Evolutionary conservation across 176 grass and related monocot species (phyloP), one percentile per base, ranked within the genome.

Genomic region (Aegilops sharonensis): DNA sequence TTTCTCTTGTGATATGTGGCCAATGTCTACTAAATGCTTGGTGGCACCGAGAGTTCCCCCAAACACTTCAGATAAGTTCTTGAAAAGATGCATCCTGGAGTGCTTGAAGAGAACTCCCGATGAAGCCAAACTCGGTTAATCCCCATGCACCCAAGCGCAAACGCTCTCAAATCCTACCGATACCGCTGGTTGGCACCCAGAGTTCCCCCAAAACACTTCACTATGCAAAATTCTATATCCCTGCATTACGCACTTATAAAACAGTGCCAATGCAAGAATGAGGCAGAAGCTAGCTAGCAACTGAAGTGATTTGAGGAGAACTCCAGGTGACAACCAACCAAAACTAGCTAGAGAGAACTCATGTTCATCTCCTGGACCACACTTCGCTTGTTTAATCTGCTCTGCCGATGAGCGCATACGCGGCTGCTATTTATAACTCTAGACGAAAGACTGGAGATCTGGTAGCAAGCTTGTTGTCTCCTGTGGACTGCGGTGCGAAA

Each of bases 361-460:
- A 13, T 36, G 25, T 59, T 77, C 40, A 34, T 67, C 17, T 75
- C 45, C 12, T 88, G 83, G 64, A 85, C 56, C 47, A 87, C 72
- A 78, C 81, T 56, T 56, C 17, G 2, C 52, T 56, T 92, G 75
- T 84, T 68, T 89, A 82, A 75, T 84, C 83, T 27, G n/a, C 65
- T 42, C 6, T 90, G 89, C 17, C 83, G 87, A 68, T 75, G 84
- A 90, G 72, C 56, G 82, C 73, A 84, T 81, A 91, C 31, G 7
- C 4, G 36, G 8, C 66, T 30, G 81, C 90, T 89, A 92, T 93
- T 91, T 95, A 93, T 93, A 93, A 85, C 78, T 76, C n/a, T 50
- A 68, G 15, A 80, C 59, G 45, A 29, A 11, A 27, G 65, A 64
- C 72, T 29, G 5, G 17, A 50, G 72, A 18, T 9, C 21, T 45